Conservation (phyloP, 2,329 filamentous ascomycete species). For the Pyricularia sp. region DNA sequence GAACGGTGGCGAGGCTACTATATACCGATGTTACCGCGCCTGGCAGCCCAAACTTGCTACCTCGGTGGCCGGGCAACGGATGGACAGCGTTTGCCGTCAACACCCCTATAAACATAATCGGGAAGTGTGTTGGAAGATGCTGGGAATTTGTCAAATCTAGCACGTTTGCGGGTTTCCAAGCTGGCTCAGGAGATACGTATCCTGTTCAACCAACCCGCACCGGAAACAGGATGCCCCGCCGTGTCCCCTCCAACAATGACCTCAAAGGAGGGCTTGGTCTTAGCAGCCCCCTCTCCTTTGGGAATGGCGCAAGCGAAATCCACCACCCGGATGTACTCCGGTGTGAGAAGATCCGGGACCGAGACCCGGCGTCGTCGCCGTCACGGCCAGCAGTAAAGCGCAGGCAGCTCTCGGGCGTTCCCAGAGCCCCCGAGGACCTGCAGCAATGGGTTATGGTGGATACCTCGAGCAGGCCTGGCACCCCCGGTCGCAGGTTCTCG, state of each 20-base stretch:
- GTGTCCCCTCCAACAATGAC: conserved; percentile 3
- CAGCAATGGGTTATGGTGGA: conserved; percentile 63
- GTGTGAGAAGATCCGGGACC: conserved; percentile 15
- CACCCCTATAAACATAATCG: not conserved
- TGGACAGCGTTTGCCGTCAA: not conserved
- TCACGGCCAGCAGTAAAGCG: conserved; percentile 42
- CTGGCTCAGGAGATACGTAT: not conserved
- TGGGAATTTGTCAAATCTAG: not conserved
- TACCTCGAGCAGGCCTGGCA: conserved; percentile 17
- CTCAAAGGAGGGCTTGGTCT: not conserved
- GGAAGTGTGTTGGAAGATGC: not conserved
- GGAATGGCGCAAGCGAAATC: not conserved
- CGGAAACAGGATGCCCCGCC: not conserved
- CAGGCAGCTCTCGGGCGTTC: conserved; percentile 33
- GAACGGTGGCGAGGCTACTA: not conserved
- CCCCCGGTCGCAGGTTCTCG: not conserved
- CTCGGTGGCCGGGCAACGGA: not conserved
- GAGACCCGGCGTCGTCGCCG: conserved; percentile 25
- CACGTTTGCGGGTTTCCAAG: not conserved
- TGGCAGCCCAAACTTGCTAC: not conserved
- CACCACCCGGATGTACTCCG: not conserved
- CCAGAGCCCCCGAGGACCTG: conserved; percentile 35
- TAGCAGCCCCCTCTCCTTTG: not conserved
- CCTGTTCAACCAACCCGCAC: not conserved
- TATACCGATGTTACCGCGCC: not conserved